Base-by-base conservation (phyloP, 2,329 filamentous ascomycete genomes). In the Diaporthe citriasiana region DNA sequence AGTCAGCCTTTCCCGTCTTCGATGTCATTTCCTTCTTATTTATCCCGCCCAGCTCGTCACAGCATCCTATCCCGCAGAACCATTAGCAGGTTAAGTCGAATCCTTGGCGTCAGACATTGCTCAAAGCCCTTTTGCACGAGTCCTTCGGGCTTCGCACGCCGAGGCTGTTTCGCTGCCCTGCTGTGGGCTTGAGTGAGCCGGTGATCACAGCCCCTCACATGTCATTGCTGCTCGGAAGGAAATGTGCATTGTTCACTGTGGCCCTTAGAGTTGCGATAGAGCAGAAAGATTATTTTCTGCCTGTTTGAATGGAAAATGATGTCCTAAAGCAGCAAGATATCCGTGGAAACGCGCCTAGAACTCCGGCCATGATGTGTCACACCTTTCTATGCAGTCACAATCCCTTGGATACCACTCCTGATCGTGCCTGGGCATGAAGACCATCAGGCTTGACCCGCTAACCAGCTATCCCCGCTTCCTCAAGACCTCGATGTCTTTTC, bases 301-400 rank as follows among this genome's bases (percentile, higher is more conserved):
- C 30, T 38, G 45, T 13, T 4, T 38, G 45, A 8, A 66, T 12
- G 10, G 12, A 35, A 51, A 27, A 12, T 12, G 13, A 33, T 22
- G 17, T 9, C 15, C 42, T 9, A 4, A 25, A 66, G 13, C 45
- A 51, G 30, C 45, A 66, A 6, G 30, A 6, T 50, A 9, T 25
- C 30, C 22, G 10, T 30, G 5, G 19, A 51, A 25, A 66, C 27
- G 45, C 30, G 27, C 42, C n/a, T 22, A 38, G 30, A 35, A 66
- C 60, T 66, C 60, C 60, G 22, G 42, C 45, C 60, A 35, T 25
- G 60, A 50, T 66, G 57, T 9, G 17, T 17, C 19, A 12, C 42
- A 15, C 60, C 12, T 13, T 12, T 35, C 42, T 25, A 50, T 66
- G 30, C 60, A 35, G 40, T 51, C 10, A 25, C 27, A 17, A 7